phyloP scores from a whole-genome alignment of 2,329 filamentous ascomycete genomes.

The Trichoderma polysporum region DNA sequence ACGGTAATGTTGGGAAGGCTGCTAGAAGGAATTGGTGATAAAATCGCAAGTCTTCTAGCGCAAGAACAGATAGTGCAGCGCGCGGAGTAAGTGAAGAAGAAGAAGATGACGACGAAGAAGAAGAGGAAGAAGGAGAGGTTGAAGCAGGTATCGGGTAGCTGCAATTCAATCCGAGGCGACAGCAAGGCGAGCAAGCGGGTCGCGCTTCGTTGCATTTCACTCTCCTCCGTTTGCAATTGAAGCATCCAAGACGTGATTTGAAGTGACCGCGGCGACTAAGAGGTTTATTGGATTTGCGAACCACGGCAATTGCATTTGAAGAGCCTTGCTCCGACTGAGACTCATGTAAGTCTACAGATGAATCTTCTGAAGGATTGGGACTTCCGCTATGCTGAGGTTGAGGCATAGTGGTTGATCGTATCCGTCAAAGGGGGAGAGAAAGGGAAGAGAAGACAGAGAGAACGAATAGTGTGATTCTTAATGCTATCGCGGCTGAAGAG shows the following conservation, averaged over 20 bases:
- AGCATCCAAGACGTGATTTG: conserved; percentile 35
- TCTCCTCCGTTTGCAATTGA: conserved; percentile 34
- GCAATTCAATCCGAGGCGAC: conserved; percentile 36
- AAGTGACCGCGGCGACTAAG: conserved; percentile 29
- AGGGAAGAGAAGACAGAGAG: no score
- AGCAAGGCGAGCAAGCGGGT: conserved; percentile 34
- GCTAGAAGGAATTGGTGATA: conserved; percentile 51
- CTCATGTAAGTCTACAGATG: conserved; percentile 15
- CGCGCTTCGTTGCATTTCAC: conserved; percentile 36
- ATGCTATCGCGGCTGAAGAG: neutral
- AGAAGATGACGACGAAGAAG: neutral
- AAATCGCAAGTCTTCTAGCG: conserved; percentile 47
- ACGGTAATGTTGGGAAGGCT: conserved; percentile 40
- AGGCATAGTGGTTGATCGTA: neutral
- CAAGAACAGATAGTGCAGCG: conserved; percentile 31
- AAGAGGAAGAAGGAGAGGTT: neutral
- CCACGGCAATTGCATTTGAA: neutral
- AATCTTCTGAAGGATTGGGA: conserved; percentile 13
- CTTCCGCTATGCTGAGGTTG: conserved; percentile 9
- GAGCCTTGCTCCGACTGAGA: neutral
- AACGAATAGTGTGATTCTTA: neutral
- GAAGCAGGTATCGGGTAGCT: conserved; percentile 30
- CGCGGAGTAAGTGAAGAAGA: conserved; percentile 14
- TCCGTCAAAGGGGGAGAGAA: neutral
- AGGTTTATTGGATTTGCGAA: conserved; percentile 6